Evolutionary conservation across 176 grass and related monocot species (phyloP).

Genomic region (Oryza meridionalis): DNA sequence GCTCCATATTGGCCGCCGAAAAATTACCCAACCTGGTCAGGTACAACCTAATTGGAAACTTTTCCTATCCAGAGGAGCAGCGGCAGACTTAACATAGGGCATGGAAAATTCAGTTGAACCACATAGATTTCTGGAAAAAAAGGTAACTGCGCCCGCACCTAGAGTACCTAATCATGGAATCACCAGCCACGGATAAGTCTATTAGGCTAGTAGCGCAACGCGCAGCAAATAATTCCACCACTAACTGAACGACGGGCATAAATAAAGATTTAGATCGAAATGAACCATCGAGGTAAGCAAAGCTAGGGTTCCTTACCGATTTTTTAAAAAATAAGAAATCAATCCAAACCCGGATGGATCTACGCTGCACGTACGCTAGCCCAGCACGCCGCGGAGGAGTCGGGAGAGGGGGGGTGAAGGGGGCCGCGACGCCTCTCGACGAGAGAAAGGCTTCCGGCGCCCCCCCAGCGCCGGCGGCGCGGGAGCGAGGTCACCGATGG

Average conservation of each 20-base stretch:
- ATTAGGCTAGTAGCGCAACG: no score
- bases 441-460: not conserved
- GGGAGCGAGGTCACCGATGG: not conserved
- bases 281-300: not conserved
- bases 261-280: not conserved
- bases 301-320: not conserved
- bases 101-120: not conserved
- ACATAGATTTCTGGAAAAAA: not conserved
- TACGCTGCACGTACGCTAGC: not conserved
- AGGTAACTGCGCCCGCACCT: not conserved
- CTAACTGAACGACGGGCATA: not conserved
- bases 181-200: not conserved
- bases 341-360: not conserved
- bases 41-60: not conserved
- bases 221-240: not conserved
- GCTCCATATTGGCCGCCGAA: conserved; percentile 59
- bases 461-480: no score
- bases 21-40: conserved; percentile 15
- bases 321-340: not conserved
- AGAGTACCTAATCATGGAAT: not conserved
- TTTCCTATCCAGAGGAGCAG: not conserved
- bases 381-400: not conserved
- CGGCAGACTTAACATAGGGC: not conserved
- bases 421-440: not conserved
- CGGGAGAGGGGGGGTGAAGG: not conserved